Conservation (phyloP, 257 asterid species). For the Leptodermis oblonga region DNA sequence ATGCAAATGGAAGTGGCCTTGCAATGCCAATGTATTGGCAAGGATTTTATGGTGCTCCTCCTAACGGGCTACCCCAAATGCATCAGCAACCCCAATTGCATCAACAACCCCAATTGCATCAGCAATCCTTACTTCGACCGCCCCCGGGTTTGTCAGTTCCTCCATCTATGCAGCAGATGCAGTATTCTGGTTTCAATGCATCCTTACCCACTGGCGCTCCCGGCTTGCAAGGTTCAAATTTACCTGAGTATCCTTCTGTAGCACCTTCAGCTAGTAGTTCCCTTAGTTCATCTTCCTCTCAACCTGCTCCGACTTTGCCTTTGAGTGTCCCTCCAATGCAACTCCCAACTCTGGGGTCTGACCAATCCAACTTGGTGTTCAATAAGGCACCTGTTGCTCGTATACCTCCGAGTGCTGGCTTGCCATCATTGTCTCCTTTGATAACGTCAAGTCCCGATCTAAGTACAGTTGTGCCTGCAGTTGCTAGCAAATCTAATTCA, state of each 20-base stretch:
- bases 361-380: slow-evolving; percentile 33
- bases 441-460: slow-evolving; percentile 38
- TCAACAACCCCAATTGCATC: slow-evolving; percentile 78
- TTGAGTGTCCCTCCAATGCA: slow-evolving; percentile 48
- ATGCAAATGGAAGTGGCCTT: slow-evolving; percentile 59
- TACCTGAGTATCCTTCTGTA: slow-evolving; percentile 50
- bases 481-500: slow-evolving; percentile 40
- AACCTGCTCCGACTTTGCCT: slow-evolving; percentile 49
- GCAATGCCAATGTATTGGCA: slow-evolving; percentile 97
- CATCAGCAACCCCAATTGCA: slow-evolving; percentile 67
- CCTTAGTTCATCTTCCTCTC: slow-evolving; percentile 40
- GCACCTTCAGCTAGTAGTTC: slow-evolving; percentile 41
- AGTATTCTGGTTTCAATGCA: slow-evolving; percentile 56
- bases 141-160: slow-evolving; percentile 73
- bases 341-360: slow-evolving; percentile 43
- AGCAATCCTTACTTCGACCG: slow-evolving; percentile 76
- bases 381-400: slow-evolving; percentile 50
- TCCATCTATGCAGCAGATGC: slow-evolving; percentile 82
- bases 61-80: slow-evolving; percentile 70
- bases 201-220: slow-evolving; percentile 48
- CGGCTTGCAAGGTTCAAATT: slow-evolving; percentile 42
- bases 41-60: slow-evolving; percentile 87
- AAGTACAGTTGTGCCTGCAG: slow-evolving; percentile 33
- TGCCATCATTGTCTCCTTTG: slow-evolving; percentile 41
- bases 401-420: slow-evolving; percentile 32